Conservation (phyloP, 805 yeast species). For the Saccharomycopsis malanga region DNA sequence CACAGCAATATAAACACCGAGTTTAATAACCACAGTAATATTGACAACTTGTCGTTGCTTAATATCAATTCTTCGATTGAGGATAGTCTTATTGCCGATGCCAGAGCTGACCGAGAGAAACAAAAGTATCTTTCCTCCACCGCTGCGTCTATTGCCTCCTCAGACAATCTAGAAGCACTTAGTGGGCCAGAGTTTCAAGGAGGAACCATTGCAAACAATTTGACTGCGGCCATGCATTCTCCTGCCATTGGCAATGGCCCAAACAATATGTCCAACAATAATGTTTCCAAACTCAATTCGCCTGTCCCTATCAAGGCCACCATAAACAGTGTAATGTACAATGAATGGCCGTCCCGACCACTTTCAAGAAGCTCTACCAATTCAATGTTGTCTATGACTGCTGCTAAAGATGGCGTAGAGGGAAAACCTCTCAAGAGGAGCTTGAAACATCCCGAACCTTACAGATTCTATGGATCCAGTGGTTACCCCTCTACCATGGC, state of each 20-base stretch:
- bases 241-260: not conserved
- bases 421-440: conserved; percentile 5
- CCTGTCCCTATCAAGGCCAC: not conserved
- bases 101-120: not conserved
- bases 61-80: conserved; percentile 9
- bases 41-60: conserved; percentile 7
- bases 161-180: conserved; percentile 8
- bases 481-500: too few species aligned
- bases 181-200: not conserved
- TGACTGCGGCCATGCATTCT: not conserved
- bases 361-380: conserved; percentile 19
- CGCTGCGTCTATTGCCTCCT: conserved; percentile 21
- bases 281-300: not conserved
- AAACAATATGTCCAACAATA: not conserved
- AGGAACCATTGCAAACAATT: not conserved
- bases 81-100: not conserved
- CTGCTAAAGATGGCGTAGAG: conserved; percentile 17
- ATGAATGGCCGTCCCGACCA: conserved; percentile 11
- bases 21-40: not conserved
- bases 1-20: not conserved
- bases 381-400: conserved; percentile 13
- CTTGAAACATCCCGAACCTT: too few species aligned
- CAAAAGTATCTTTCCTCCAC: conserved; percentile 17
- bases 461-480: too few species aligned
- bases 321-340: not conserved